phyloP scores from a whole-genome alignment of 176 grass and related monocot species.

The Ananas comosus region DNA sequence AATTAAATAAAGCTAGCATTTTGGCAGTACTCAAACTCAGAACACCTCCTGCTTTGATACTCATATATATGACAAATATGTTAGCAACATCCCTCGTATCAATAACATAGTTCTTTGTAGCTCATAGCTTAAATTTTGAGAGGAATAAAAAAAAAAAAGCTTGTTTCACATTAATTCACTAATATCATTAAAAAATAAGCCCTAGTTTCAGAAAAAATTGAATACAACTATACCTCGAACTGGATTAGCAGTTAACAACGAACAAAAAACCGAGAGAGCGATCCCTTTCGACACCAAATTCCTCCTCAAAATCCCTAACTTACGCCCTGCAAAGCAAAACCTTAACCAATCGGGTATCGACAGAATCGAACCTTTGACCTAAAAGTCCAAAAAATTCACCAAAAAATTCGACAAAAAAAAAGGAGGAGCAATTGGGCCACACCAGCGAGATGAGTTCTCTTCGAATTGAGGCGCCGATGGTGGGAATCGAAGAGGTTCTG shows the following conservation, averaged over 20 bases:
- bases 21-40: too few species aligned
- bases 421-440: not conserved
- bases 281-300: constrained; percentile 53
- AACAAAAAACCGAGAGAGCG: constrained; percentile 58
- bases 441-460: constrained; percentile 21
- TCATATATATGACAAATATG: too few species aligned
- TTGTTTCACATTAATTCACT: too few species aligned
- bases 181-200: not conserved
- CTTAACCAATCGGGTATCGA: not conserved
- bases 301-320: constrained; percentile 47
- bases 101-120: too few species aligned
- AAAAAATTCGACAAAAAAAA: constrained; percentile 4
- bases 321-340: constrained; percentile 22
- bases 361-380: not conserved
- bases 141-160: too few species aligned
- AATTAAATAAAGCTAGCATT: too few species aligned
- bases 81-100: too few species aligned
- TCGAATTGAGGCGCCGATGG: constrained; percentile 12
- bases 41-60: too few species aligned
- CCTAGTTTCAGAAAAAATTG: not conserved
- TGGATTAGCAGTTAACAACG: constrained; percentile 19
- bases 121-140: too few species aligned
- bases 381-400: not conserved
- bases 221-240: constrained; percentile 6
- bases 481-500: constrained; percentile 21